Evolutionary conservation across 306 rosid species (phyloP).

Genomic region (Alnus rubra): DNA sequence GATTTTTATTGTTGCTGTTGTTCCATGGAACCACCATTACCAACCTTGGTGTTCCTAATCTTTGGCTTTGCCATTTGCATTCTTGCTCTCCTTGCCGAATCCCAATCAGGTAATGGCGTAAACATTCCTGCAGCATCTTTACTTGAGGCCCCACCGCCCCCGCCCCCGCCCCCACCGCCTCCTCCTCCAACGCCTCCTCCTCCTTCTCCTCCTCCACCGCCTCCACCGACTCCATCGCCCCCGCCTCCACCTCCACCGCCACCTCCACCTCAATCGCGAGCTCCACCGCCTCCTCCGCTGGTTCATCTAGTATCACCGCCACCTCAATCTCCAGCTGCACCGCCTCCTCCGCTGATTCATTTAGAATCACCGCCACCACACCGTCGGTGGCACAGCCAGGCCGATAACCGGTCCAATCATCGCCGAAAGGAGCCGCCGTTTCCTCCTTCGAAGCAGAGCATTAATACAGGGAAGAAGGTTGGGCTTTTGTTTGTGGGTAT

Average conservation of each 20-base stretch:
- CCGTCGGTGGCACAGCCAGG: background rate
- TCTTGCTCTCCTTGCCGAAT: slow-evolving; percentile 44
- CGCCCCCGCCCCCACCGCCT: background rate
- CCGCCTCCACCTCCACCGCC: background rate
- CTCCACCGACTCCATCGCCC: background rate
- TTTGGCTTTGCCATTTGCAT: slow-evolving; percentile 43
- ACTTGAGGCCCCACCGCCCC: background rate
- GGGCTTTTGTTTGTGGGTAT: slow-evolving; percentile 74
- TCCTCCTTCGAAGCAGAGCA: slow-evolving; percentile 1
- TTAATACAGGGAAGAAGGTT: slow-evolving; percentile 70
- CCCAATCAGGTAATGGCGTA: slow-evolving; percentile 22
- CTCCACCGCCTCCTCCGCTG: background rate
- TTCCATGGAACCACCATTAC: slow-evolving; percentile 63
- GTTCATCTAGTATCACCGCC: background rate
- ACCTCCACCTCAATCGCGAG: background rate
- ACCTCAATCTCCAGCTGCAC: background rate
- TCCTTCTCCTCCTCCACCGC: background rate
- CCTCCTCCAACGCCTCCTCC: background rate
- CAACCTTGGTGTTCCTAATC: slow-evolving; percentile 46
- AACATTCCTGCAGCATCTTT: background rate
- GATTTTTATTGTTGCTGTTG: background rate
- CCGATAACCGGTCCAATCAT: background rate
- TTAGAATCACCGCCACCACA: background rate
- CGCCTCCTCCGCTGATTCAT: background rate
- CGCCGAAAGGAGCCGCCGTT: background rate